Conservation (phyloP, 2,329 filamentous ascomycete species). For the Pezicula carpinea region DNA sequence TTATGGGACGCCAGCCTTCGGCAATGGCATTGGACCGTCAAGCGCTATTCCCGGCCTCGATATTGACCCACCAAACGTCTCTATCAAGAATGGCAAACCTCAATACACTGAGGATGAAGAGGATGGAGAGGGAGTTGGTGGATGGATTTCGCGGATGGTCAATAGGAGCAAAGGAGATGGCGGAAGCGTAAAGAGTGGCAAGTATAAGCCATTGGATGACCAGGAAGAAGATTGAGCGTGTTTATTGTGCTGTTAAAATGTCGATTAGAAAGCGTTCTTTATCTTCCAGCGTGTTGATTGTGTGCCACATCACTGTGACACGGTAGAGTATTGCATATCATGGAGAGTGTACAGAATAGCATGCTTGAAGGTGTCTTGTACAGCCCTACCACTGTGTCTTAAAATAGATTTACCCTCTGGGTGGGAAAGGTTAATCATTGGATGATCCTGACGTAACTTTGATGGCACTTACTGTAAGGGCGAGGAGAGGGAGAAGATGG, state of each 20-base stretch:
- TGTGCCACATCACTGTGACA: background rate
- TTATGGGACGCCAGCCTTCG: slow-evolving; percentile 9
- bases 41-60: slow-evolving; percentile 74
- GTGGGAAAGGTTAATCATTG: too few species aligned
- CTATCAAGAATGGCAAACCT: slow-evolving; percentile 45
- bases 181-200: slow-evolving; percentile 21
- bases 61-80: slow-evolving; percentile 70
- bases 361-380: too few species aligned
- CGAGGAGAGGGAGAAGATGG: too few species aligned
- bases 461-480: too few species aligned
- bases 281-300: background rate
- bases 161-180: slow-evolving; percentile 41
- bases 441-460: too few species aligned
- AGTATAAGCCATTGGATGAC: slow-evolving; percentile 35
- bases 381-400: too few species aligned
- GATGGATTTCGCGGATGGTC: slow-evolving; percentile 67
- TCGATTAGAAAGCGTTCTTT: slow-evolving; percentile 5
- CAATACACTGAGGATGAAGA: slow-evolving; percentile 29
- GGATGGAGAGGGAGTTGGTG: slow-evolving; percentile 51
- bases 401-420: too few species aligned
- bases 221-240: slow-evolving; percentile 33
- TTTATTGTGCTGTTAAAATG: background rate
- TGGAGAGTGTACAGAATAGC: too few species aligned
- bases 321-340: too few species aligned
- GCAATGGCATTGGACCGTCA: slow-evolving; percentile 47